These are phyloP conservation scores for Fusarium denticulatum DNA, from an alignment of 2,329 filamentous ascomycete genomes.

Conservation along the genomic window DNA sequence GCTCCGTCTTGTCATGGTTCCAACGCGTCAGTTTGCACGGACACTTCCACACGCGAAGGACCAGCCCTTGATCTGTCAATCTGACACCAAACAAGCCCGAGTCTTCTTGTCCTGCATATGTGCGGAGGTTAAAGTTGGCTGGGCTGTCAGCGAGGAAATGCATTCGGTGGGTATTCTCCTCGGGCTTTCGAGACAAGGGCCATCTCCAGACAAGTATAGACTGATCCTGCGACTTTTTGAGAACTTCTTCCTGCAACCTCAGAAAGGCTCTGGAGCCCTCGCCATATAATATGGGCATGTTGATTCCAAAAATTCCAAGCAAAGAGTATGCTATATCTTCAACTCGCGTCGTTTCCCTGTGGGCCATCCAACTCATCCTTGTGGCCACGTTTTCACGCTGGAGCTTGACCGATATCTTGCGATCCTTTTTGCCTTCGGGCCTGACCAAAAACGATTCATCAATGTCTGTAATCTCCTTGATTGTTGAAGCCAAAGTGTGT, in stretches of 20 bases:
- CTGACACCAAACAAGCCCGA: slow-evolving; percentile 34
- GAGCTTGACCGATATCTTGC: slow-evolving; percentile 31
- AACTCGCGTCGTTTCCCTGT: slow-evolving; percentile 42
- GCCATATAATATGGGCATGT: slow-evolving; percentile 51
- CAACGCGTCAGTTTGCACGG: slow-evolving; percentile 39
- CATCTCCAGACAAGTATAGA: slow-evolving; percentile 48
- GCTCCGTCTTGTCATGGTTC: slow-evolving; percentile 37
- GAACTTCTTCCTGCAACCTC: slow-evolving; percentile 49
- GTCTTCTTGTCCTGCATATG: slow-evolving; percentile 41
- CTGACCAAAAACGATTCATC: slow-evolving; percentile 30
- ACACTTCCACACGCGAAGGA: slow-evolving; percentile 42
- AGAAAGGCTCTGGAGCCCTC: slow-evolving; percentile 49
- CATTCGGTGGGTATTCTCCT: slow-evolving; percentile 31
- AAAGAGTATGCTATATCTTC: slow-evolving; percentile 50
- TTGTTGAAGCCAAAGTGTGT: slow-evolving; percentile 25
- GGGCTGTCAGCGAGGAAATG: slow-evolving; percentile 42
- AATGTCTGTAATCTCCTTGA: slow-evolving; percentile 41
- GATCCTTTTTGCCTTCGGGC: slow-evolving; percentile 31
- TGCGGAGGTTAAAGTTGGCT: slow-evolving; percentile 40
- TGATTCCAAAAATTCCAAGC: slow-evolving; percentile 49
- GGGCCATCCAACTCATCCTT: slow-evolving; percentile 50
- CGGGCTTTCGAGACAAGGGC: slow-evolving; percentile 22
- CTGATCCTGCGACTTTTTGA: slow-evolving; percentile 48
- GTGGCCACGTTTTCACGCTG: slow-evolving; percentile 43
- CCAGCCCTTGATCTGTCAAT: slow-evolving; percentile 38